Evolutionary conservation across 192 early-diverging fungal species (phyloP).

Genomic region (Rhizoclosmatium globosum): DNA sequence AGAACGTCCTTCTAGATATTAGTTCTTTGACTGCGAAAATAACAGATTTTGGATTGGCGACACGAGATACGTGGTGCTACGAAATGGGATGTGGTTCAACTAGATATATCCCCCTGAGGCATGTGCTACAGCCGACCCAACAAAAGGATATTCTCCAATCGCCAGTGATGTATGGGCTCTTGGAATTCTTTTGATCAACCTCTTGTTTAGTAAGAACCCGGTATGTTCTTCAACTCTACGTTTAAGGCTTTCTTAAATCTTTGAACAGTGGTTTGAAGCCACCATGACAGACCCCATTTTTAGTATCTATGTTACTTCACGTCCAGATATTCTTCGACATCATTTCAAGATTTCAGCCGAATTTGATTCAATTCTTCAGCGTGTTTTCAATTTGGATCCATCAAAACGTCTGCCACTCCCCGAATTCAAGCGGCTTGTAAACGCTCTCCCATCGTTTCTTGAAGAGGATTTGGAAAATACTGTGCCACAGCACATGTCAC

Average conservation of each 20-base stretch:
- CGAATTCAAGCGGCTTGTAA: constrained; percentile 30
- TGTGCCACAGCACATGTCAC: neutral
- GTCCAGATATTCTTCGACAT: constrained; percentile 42
- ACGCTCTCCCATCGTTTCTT: constrained; percentile 28
- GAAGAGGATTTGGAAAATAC: constrained; percentile 23
- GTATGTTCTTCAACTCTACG: neutral
- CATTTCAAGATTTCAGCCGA: constrained; percentile 42
- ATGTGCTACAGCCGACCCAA: constrained; percentile 48
- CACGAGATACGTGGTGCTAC: constrained; percentile 71
- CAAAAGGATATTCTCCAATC: constrained; percentile 66
- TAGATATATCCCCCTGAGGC: constrained; percentile 89
- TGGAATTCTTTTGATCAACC: constrained; percentile 80
- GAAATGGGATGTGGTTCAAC: constrained; percentile 92
- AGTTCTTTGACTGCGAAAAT: constrained; percentile 67
- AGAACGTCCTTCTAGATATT: constrained; percentile 71
- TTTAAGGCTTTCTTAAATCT: neutral
- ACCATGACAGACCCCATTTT: constrained; percentile 77
- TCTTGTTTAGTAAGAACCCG: constrained; percentile 84
- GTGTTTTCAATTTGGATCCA: constrained; percentile 36
- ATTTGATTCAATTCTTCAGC: constrained; percentile 33
- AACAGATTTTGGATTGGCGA: constrained; percentile 95
- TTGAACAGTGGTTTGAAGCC: constrained; percentile 59
- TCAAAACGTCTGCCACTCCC: constrained; percentile 25
- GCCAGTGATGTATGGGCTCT: constrained; percentile 82
- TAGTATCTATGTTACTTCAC: constrained; percentile 57